Evolutionary conservation across 805 yeast genomes (phyloP), one percentile per base, ranked within the genome.

Genomic region (Yamadazyma scolyti): DNA sequence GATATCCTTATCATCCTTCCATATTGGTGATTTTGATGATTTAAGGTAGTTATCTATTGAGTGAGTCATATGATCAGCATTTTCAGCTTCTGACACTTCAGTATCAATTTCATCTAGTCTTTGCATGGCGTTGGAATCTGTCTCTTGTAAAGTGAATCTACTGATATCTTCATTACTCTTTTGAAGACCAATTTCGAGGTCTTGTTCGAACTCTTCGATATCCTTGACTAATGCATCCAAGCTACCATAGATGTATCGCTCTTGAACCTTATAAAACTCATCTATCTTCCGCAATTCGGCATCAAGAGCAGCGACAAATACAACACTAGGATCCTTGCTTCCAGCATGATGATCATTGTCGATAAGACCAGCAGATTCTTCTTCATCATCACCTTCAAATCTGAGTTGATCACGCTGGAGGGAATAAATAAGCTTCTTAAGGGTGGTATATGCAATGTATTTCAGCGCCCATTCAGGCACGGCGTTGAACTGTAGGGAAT

Each of bases 401-500:
- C 58, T 41, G 31, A 62, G 46, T 15, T 53, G 51, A 23, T 83
- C 87, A 48, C 89, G 71, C 51, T 93, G 97, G 27, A 90, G 67
- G 11, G 79, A 68, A 56, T 89, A 90, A 17, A 89, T 83, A 24
- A 84, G 71, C 61, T 85, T 86, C 56, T 93, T 90, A 37, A 93
- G 66, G 22, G 84, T 79, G 1, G 95, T 83, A 58, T 90, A 90
- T 33, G 94, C 89, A 34, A 90, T 80, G 58, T 90, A 90, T 54
- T 84, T 78, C 16, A 95, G 79, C 9, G 95, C 77, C 98, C 98
- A 90, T 56, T 93, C 97, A 2, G 98, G 97, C 4, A 93, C 97
- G 15, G 97, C 96, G 58, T 90, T 90, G 61, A 90, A 89, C 70
- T 90, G 96, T 42, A 90, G 65, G 5, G 96, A 85, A 53, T 89